phyloP scores from a whole-genome alignment of 225 moss, liverwort and hornwort genomes.

The Asterella californica region DNA sequence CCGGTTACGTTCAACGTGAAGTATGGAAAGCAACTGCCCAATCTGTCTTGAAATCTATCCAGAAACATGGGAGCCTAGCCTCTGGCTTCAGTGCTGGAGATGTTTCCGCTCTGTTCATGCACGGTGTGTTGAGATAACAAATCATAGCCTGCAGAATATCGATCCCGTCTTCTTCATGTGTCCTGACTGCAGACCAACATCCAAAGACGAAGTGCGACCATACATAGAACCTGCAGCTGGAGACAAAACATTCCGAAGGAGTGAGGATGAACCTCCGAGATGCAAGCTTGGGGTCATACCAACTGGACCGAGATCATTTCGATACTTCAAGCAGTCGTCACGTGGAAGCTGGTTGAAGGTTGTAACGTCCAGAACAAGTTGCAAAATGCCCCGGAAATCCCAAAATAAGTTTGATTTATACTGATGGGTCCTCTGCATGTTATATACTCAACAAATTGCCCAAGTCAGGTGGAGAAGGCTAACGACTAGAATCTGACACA shows the following conservation, averaged over 20 bases:
- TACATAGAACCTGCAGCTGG: neutral
- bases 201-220: neutral
- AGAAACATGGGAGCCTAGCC: neutral
- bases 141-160: neutral
- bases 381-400: too few species aligned
- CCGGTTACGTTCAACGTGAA: neutral
- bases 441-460: too few species aligned
- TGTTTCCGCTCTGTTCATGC: conserved; percentile 1
- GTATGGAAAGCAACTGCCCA: neutral
- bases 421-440: too few species aligned
- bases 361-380: neutral
- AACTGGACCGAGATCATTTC: neutral
- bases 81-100: neutral
- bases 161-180: neutral
- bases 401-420: too few species aligned
- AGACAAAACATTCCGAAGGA: neutral
- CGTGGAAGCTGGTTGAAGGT: neutral
- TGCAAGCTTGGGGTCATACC: neutral
- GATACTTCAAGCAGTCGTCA: neutral
- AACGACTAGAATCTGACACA: too few species aligned
- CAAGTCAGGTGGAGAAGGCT: too few species aligned
- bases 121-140: neutral
- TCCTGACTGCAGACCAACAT: neutral
- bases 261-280: neutral
- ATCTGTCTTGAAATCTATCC: neutral